phyloP scores from a whole-genome alignment of 148 eudicot genomes.

The Chenopodium album region DNA sequence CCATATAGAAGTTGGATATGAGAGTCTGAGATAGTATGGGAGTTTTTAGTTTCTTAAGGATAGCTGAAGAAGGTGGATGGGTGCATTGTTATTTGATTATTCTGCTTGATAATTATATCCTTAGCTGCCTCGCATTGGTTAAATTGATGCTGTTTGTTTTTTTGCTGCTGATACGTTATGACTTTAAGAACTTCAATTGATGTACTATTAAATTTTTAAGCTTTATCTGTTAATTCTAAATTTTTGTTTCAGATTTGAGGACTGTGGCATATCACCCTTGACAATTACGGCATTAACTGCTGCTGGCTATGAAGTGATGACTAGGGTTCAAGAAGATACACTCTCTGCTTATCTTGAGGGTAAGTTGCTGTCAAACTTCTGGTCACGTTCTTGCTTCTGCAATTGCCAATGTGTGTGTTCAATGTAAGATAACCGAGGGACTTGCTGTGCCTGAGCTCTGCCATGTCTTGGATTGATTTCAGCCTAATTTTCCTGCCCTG shows the following conservation, averaged over 20 bases:
- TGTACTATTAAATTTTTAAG: background rate
- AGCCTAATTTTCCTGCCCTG: background rate
- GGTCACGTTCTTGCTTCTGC: background rate
- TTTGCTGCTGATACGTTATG: background rate
- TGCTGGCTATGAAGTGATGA: slow-evolving; percentile 87
- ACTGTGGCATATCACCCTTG: slow-evolving; percentile 69
- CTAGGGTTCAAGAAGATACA: slow-evolving; percentile 84
- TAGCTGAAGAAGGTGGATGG: background rate
- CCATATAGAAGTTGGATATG: background rate
- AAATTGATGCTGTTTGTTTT: background rate
- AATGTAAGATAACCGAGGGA: background rate
- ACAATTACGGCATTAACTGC: slow-evolving; percentile 70
- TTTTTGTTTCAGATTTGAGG: slow-evolving; percentile 71
- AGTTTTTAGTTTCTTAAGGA: background rate
- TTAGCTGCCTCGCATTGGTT: background rate
- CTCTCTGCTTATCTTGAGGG: slow-evolving; percentile 73
- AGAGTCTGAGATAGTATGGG: background rate
- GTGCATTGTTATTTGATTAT: background rate
- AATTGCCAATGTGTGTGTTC: background rate
- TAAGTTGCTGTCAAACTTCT: slow-evolving; percentile 23
- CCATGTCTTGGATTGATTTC: background rate
- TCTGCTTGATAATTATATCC: background rate
- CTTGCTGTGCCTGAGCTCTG: background rate
- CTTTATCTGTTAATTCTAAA: background rate
- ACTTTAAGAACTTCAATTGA: background rate